phyloP scores from a whole-genome alignment of 2,329 filamentous ascomycete species.

The Stagonosporopsis chrysanthemi region DNA sequence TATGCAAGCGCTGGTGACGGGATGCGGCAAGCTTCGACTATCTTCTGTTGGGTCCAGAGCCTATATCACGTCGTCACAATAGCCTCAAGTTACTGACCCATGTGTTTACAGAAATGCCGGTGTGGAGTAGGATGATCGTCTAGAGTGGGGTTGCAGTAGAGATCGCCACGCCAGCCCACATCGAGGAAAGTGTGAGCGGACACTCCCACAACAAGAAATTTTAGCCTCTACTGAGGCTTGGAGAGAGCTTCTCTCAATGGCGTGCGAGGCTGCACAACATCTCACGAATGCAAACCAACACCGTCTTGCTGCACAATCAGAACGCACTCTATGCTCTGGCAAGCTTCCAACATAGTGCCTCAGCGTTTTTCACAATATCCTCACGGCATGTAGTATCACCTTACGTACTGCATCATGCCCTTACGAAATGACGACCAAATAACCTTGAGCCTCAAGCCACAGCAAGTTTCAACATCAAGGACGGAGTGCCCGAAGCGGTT shows the following conservation, averaged over 20 bases:
- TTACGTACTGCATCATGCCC: slow-evolving; percentile 14
- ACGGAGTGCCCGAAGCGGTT: slow-evolving; percentile 9
- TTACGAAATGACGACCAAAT: background rate
- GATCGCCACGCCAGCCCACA: background rate
- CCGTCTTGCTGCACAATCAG: background rate
- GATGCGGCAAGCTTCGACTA: background rate
- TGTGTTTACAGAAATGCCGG: background rate
- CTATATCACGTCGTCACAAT: background rate
- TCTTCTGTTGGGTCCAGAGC: background rate
- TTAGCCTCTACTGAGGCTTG: slow-evolving; percentile 1
- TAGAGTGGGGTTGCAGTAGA: background rate
- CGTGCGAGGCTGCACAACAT: background rate
- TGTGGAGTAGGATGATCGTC: background rate
- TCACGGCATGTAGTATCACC: slow-evolving; percentile 10
- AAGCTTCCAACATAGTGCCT: background rate
- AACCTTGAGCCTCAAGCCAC: slow-evolving; percentile 11
- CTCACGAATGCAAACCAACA: background rate
- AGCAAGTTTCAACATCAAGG: slow-evolving; percentile 5
- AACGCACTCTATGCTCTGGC: background rate
- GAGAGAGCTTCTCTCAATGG: slow-evolving; percentile 3
- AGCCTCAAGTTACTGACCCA: background rate
- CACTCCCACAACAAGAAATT: slow-evolving; percentile 7
- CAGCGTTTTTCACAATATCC: background rate
- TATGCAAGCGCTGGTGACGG: background rate
- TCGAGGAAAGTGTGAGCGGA: background rate